Conservation (phyloP, 1,284 basidiomycete species). For the Boletellus sp. region DNA sequence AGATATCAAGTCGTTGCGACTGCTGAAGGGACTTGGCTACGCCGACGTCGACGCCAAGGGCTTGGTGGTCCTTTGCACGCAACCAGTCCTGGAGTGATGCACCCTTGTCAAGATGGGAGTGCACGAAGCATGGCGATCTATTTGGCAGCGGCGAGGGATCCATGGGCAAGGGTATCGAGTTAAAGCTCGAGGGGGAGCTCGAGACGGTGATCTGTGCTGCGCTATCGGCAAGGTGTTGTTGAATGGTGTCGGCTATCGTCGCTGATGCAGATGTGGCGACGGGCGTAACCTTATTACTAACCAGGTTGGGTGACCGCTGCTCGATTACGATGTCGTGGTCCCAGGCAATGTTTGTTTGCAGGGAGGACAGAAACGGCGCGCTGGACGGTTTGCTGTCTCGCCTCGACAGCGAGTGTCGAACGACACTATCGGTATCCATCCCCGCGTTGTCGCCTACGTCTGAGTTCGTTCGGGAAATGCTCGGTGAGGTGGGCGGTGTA, state of each 20-base stretch:
- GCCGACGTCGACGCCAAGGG: constrained; percentile 40
- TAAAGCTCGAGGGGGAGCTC: constrained; percentile 30
- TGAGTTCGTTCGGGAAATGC: constrained; percentile 27
- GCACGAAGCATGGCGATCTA: constrained; percentile 81
- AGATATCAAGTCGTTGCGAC: constrained; percentile 15
- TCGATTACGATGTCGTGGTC: constrained; percentile 46
- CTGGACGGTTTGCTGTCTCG: constrained; percentile 41
- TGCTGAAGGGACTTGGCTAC: constrained; percentile 49
- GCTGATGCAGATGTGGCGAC: constrained; percentile 21
- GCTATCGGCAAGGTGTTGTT: constrained; percentile 15
- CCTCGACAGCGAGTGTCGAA: constrained; percentile 46
- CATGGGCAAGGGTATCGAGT: constrained; percentile 35
- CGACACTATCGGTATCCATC: constrained; percentile 11
- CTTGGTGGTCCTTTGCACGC: constrained; percentile 43
- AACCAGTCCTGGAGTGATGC: constrained; percentile 72
- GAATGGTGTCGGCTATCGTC: constrained; percentile 25
- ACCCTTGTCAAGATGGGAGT: constrained; percentile 79
- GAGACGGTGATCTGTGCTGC: constrained; percentile 21
- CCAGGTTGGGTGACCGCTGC: constrained; percentile 19
- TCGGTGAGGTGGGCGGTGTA: constrained; percentile 60
- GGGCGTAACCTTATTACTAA: constrained; percentile 20
- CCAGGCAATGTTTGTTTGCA: constrained; percentile 49
- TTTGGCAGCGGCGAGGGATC: constrained; percentile 32
- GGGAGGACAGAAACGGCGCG: constrained; percentile 29
- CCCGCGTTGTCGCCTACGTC: constrained; percentile 21